Conservation (phyloP, 495 filamentous ascomycete genomes). For the Annulohypoxylon stygium region DNA sequence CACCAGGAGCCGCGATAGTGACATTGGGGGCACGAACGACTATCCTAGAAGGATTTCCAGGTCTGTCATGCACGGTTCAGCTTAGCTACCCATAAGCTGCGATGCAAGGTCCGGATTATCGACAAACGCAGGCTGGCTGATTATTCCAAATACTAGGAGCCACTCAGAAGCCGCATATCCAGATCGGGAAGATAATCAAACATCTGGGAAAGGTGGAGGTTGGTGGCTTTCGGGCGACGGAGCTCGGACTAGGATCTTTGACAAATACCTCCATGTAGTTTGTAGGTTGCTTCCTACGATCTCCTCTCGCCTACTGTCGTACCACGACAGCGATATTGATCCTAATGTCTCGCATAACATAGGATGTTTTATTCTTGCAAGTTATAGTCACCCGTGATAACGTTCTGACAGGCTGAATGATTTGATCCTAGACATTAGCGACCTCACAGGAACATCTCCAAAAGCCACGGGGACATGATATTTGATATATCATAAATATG, state of each 20-base stretch:
- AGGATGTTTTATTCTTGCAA: neutral
- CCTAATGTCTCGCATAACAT: conserved; percentile 27
- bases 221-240: conserved; percentile 40
- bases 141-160: conserved; percentile 47
- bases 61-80: conserved; percentile 21
- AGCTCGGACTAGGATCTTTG: conserved; percentile 44
- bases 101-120: conserved; percentile 20
- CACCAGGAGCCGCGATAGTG: neutral
- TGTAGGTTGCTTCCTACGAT: conserved; percentile 6
- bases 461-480: neutral
- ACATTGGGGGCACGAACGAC: conserved; percentile 3
- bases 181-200: conserved; percentile 34
- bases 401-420: conserved; percentile 11
- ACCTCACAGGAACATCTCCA: neutral
- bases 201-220: conserved; percentile 19
- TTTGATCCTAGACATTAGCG: neutral
- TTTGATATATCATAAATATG: conserved; percentile 13
- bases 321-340: conserved; percentile 21
- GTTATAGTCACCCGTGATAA: neutral
- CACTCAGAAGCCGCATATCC: conserved; percentile 38
- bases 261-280: conserved; percentile 39
- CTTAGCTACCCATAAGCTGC: conserved; percentile 17
- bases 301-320: conserved; percentile 1
- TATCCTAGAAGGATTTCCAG: conserved; percentile 21
- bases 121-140: conserved; percentile 3